These are phyloP conservation scores for Oryza meyeriana DNA, from an alignment of 176 grass and related monocot genomes.

Conservation along the genomic window DNA sequence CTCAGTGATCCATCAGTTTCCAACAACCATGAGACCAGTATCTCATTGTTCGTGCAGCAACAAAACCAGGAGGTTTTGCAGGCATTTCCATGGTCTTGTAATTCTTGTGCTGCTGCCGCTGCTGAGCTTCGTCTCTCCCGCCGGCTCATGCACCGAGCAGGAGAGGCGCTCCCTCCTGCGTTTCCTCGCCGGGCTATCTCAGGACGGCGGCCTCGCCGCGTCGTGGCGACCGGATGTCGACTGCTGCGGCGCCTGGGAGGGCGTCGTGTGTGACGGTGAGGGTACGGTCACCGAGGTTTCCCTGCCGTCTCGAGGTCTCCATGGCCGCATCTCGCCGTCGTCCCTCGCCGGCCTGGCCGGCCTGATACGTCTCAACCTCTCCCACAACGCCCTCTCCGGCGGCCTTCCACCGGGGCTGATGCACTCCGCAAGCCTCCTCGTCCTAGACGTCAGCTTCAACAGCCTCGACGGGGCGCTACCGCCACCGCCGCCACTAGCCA, in stretches of 20 bases:
- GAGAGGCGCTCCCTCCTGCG: conserved; percentile 11
- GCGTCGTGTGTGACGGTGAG: background rate
- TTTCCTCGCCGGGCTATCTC: background rate
- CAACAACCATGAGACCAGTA: background rate
- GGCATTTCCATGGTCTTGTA: background rate
- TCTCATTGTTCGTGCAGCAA: background rate
- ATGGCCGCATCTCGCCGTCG: background rate
- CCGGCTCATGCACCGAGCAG: background rate
- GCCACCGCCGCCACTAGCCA: too few species aligned
- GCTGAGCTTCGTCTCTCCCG: background rate
- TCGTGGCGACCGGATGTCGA: conserved; percentile 11
- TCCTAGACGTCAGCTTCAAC: conserved; percentile 22
- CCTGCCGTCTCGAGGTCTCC: background rate
- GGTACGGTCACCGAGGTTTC: background rate
- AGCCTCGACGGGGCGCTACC: background rate
- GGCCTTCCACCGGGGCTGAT: background rate
- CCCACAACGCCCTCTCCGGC: background rate
- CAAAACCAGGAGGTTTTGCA: background rate
- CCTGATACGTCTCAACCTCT: conserved; percentile 6
- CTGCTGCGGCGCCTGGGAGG: conserved; percentile 21
- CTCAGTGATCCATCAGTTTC: too few species aligned
- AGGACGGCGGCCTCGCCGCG: background rate
- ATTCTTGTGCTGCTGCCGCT: background rate
- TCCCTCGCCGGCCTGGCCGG: background rate
- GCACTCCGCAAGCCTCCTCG: background rate